A percentile compares a stretch with the other conserved stretches of the same genome.
phyloP scores from a whole-genome alignment of 306 rosid species.

The Citrullus colocynthis region DNA sequence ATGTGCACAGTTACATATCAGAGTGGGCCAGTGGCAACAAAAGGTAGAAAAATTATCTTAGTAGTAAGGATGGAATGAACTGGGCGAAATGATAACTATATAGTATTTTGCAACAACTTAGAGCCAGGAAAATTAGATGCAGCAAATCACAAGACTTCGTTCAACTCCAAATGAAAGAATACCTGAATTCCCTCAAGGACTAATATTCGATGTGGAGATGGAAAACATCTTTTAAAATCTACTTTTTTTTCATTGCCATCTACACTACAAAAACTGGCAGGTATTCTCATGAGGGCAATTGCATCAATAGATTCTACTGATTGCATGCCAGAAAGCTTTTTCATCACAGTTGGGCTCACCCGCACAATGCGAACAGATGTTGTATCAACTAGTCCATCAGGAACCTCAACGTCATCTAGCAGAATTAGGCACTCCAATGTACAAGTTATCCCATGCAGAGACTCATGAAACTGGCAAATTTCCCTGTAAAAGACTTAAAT shows the following conservation, averaged over 20 bases:
- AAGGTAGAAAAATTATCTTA: background rate
- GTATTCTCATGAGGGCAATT: conserved; percentile 63
- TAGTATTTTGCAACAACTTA: background rate
- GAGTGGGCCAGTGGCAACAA: too few relatives aligned
- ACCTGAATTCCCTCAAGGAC: conserved; percentile 94
- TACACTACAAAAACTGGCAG: conserved; percentile 38
- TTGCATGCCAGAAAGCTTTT: conserved; percentile 63
- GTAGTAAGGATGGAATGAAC: background rate
- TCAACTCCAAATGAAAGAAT: background rate
- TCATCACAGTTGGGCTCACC: conserved; percentile 61
- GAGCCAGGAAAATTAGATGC: background rate
- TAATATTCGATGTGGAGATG: conserved; percentile 48
- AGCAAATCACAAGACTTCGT: background rate
- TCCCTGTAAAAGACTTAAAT: conserved; percentile 42
- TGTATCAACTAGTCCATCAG: conserved; percentile 35
- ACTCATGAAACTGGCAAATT: conserved; percentile 52
- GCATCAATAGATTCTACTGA: conserved; percentile 68
- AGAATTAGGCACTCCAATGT: conserved; percentile 58
- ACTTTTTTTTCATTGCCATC: conserved; percentile 19
- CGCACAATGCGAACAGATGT: conserved; percentile 34
- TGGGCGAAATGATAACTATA: background rate
- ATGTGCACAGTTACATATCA: background rate
- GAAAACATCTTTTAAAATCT: conserved; percentile 41
- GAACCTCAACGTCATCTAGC: conserved; percentile 49
- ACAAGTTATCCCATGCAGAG: conserved; percentile 31